A percentile compares a stretch with the other conserved stretches of the same genome.
Conservation (phyloP, 2,329 filamentous ascomycete species). For the Ascochyta koolunga region DNA sequence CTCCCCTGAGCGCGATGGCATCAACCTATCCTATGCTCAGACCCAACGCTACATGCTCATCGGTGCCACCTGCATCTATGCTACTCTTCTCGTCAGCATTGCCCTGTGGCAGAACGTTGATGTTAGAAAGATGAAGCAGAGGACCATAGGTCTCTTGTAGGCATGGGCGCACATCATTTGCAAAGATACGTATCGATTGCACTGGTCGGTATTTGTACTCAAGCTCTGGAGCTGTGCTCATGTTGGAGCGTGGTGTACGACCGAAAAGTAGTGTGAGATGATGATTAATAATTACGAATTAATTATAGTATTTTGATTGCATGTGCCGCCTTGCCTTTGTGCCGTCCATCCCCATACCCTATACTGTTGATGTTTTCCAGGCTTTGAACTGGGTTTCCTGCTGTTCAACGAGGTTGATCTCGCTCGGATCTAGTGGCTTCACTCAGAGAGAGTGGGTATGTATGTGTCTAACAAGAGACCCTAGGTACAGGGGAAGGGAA, state of each 20-base stretch:
- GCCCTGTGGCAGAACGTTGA: slow-evolving; percentile 41
- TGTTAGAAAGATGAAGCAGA: slow-evolving; percentile 41
- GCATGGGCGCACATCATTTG: background rate
- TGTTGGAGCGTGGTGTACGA: background rate
- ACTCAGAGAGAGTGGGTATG: too few species aligned
- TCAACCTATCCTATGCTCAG: slow-evolving; percentile 46
- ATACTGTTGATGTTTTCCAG: too few species aligned
- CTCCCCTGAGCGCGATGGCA: slow-evolving; percentile 54
- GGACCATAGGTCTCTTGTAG: slow-evolving; percentile 40
- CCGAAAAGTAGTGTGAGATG: background rate
- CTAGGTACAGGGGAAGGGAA: too few species aligned
- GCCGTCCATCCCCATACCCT: background rate
- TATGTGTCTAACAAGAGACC: too few species aligned
- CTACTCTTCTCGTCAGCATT: slow-evolving; percentile 30
- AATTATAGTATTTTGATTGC: slow-evolving; percentile 4
- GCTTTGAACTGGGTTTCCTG: too few species aligned
- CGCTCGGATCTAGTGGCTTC: too few species aligned
- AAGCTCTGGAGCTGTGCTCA: slow-evolving; percentile 4
- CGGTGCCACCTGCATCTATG: slow-evolving; percentile 39
- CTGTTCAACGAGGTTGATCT: too few species aligned
- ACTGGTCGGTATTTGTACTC: background rate
- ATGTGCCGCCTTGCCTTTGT: background rate
- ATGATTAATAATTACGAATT: slow-evolving; percentile 10
- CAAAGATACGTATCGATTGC: background rate
- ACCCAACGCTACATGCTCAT: slow-evolving; percentile 49